Evolutionary conservation across 306 rosid genomes (phyloP), one percentile per base, ranked within the genome.

Genomic region (Psophocarpus tetragonolobus): DNA sequence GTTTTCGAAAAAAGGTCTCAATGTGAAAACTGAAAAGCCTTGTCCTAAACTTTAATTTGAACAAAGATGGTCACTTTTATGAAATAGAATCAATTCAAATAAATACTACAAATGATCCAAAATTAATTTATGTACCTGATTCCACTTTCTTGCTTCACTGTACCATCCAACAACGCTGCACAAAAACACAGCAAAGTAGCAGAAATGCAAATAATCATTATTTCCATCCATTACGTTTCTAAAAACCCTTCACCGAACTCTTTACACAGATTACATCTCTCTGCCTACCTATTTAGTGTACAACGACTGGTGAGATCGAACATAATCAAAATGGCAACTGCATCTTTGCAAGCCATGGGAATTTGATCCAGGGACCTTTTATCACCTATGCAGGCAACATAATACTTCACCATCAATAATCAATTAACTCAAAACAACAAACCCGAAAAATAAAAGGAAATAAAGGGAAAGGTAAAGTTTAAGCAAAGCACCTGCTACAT

Each of bases 281-380:
- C 3, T 41, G 17, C 48, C 11, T 23, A 92, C 99, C 88, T 89
- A 51, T 91, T 89, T 4, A 95, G 88, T 27, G 99, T 92, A 79
- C 86, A 85, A 13, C 99, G 95, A 78, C 97, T 92, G 2, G 97
- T 92, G 41, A 95, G 97, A 85, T 95, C 99, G 29, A 95, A 95
- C 97, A 92, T 91, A 80, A 92, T 87, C 80, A 95, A 85, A 86
- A 95, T 87, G 12, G 99, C 99, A 9, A 91, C 99, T 3, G 99
- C 90, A 81, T 95, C 97, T 92, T 92, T 95, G 73, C 99, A 95
- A 67, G 99, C 99, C 20, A 92, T 79, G 14, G 99, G 96, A 79
- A 95, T 87, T 79, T 95, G 96, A 87, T 82, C 87, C 8, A 74
- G 63, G 5, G 99, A 91, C 23, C 66, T 80, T 53, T 45, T 82